Conservation (phyloP, 306 rosid species). For the Pyrus bretschneideri region DNA sequence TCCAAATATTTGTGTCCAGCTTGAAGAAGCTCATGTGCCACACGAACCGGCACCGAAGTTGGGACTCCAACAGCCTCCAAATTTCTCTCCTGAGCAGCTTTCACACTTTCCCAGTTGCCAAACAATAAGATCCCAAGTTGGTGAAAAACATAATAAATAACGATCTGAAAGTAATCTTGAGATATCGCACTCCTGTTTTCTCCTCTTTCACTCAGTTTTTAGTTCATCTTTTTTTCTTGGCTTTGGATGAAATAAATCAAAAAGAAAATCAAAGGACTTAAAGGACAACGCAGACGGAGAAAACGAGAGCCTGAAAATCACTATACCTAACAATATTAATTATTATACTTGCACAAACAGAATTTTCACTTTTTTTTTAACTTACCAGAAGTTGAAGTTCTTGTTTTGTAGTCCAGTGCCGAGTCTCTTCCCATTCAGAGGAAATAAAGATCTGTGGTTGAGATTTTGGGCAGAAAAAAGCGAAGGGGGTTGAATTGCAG, state of each 20-base stretch:
- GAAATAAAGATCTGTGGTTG: conserved; percentile 1
- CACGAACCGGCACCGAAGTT: conserved; percentile 80
- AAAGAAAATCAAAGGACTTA: neutral
- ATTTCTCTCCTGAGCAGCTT: conserved; percentile 36
- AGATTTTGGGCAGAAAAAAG: conserved; percentile 1
- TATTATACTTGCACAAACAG: neutral
- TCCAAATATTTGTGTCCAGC: conserved; percentile 89
- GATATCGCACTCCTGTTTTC: neutral
- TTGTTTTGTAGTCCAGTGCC: neutral
- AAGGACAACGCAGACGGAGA: too few relatives aligned
- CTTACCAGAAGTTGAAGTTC: conserved; percentile 18
- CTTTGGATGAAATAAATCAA: too few relatives aligned
- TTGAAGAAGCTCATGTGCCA: conserved; percentile 76
- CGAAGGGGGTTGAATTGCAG: conserved; percentile 16
- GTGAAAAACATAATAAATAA: neutral
- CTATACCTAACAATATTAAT: neutral
- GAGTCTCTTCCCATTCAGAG: neutral
- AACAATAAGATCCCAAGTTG: conserved; percentile 7
- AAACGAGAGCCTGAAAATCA: neutral
- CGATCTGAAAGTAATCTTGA: neutral
- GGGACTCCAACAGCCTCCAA: conserved; percentile 49
- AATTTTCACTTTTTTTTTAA: neutral
- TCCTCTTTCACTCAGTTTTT: neutral
- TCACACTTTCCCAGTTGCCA: conserved; percentile 31
- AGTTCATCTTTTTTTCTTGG: neutral